These are phyloP conservation scores for Erodium trifolium DNA, from an alignment of 441 rosid species.

Conservation along the genomic window DNA sequence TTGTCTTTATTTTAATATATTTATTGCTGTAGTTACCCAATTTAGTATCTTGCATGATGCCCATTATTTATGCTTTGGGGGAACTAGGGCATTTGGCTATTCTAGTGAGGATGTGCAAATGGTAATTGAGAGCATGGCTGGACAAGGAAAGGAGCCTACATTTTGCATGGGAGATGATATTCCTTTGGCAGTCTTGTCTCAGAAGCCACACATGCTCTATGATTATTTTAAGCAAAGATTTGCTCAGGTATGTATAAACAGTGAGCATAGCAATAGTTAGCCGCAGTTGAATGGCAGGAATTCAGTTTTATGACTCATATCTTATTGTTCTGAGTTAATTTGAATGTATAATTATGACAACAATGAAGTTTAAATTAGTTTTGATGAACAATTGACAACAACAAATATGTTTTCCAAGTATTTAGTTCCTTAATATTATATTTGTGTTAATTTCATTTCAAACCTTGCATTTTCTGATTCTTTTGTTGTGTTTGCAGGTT, in stretches of 20 bases:
- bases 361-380: background rate
- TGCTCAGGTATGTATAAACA: constrained; percentile 67
- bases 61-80: constrained; percentile 20
- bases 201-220: constrained; percentile 80
- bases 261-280: background rate
- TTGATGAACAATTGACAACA: background rate
- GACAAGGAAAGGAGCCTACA: constrained; percentile 97
- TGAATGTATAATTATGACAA: background rate
- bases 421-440: background rate
- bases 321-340: background rate
- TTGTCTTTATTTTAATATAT: background rate
- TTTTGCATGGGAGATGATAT: constrained; percentile 96
- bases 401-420: background rate
- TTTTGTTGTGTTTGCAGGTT: constrained; percentile 42
- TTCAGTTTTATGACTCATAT: constrained; percentile 1
- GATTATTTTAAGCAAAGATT: constrained; percentile 99
- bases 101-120: constrained; percentile 99
- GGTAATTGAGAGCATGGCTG: constrained; percentile 95
- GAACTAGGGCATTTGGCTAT: constrained; percentile 85
- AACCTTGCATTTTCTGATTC: constrained; percentile 8
- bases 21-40: constrained; percentile 11
- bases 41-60: background rate
- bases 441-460: background rate
- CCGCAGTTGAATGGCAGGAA: background rate
- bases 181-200: constrained; percentile 81